These are phyloP conservation scores for Entoloma clypeatum DNA, from an alignment of 1,284 basidiomycete genomes.

Conservation along the genomic window DNA sequence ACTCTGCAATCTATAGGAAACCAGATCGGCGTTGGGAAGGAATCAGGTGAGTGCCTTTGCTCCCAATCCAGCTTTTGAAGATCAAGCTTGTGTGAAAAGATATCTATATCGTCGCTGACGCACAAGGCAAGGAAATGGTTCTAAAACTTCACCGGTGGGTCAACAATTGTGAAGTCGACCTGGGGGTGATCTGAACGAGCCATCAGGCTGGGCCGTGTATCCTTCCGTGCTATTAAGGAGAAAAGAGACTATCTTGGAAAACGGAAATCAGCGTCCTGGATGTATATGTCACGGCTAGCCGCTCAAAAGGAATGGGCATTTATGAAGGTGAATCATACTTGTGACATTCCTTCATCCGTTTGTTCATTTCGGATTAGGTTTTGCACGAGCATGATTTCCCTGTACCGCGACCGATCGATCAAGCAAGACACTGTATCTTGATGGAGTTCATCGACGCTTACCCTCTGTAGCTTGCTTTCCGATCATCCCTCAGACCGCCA, in stretches of 20 bases:
- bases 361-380: slow-evolving; percentile 48
- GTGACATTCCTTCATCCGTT: background rate
- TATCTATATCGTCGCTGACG: slow-evolving; percentile 90
- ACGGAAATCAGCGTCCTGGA: slow-evolving; percentile 95
- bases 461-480: slow-evolving; percentile 64
- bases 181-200: slow-evolving; percentile 4
- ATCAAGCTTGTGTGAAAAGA: slow-evolving; percentile 42
- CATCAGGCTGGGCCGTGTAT: slow-evolving; percentile 88
- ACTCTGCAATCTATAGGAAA: slow-evolving; percentile 89
- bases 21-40: slow-evolving; percentile 98
- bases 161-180: slow-evolving; percentile 9
- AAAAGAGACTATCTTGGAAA: slow-evolving; percentile 98
- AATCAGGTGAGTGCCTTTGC: slow-evolving; percentile 62
- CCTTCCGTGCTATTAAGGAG: slow-evolving; percentile 94
- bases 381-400: slow-evolving; percentile 94
- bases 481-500: slow-evolving; percentile 8
- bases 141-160: slow-evolving; percentile 86
- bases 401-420: slow-evolving; percentile 91
- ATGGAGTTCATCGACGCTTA: slow-evolving; percentile 97
- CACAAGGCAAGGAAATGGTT: slow-evolving; percentile 81
- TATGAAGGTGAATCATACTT: slow-evolving; percentile 73
- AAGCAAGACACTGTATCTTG: slow-evolving; percentile 90
- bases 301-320: slow-evolving; percentile 98
- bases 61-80: background rate
- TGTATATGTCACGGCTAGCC: slow-evolving; percentile 97